Conservation (phyloP, 2,329 filamentous ascomycete species). For the Sporothrix variecibatus region DNA sequence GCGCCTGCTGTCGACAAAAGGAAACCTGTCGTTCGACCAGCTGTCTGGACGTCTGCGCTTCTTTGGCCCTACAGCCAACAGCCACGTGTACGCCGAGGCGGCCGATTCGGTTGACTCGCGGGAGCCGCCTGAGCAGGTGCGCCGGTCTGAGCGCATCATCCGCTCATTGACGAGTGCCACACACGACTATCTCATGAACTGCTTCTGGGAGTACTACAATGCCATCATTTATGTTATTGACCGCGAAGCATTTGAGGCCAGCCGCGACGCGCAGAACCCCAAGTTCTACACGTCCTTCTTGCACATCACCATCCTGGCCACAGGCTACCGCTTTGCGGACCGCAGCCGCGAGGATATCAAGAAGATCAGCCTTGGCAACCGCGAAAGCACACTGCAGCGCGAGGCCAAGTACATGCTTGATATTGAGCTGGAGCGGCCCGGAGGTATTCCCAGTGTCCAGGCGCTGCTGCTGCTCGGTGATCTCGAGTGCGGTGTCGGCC, state of each 20-base stretch:
- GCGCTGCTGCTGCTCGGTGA: slow-evolving; percentile 55
- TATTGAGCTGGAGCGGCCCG: slow-evolving; percentile 53
- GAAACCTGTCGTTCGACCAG: slow-evolving; percentile 54
- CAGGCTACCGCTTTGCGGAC: slow-evolving; percentile 55
- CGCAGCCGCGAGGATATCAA: slow-evolving; percentile 51
- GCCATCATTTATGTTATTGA: slow-evolving; percentile 52
- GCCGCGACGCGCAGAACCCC: slow-evolving; percentile 47
- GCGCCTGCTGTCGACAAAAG: slow-evolving; percentile 51
- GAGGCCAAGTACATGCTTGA: slow-evolving; percentile 59
- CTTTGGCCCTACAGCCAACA: slow-evolving; percentile 57
- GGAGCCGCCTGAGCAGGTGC: slow-evolving; percentile 49
- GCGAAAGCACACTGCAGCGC: slow-evolving; percentile 55
- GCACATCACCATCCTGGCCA: slow-evolving; percentile 54
- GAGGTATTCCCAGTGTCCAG: slow-evolving; percentile 55
- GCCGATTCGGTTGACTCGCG: slow-evolving; percentile 40
- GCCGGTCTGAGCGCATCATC: slow-evolving; percentile 51
- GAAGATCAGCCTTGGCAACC: slow-evolving; percentile 47
- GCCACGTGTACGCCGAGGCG: slow-evolving; percentile 51
- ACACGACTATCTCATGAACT: slow-evolving; percentile 54
- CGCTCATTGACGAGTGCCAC: slow-evolving; percentile 48
- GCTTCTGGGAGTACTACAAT: slow-evolving; percentile 57
- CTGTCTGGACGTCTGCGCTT: slow-evolving; percentile 53
- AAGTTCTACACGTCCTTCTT: slow-evolving; percentile 56
- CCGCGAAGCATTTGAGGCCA: slow-evolving; percentile 51
- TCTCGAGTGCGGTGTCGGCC: slow-evolving; percentile 54